Conservation (phyloP, 805 yeast species). For the Wickerhamiella parazyma region DNA sequence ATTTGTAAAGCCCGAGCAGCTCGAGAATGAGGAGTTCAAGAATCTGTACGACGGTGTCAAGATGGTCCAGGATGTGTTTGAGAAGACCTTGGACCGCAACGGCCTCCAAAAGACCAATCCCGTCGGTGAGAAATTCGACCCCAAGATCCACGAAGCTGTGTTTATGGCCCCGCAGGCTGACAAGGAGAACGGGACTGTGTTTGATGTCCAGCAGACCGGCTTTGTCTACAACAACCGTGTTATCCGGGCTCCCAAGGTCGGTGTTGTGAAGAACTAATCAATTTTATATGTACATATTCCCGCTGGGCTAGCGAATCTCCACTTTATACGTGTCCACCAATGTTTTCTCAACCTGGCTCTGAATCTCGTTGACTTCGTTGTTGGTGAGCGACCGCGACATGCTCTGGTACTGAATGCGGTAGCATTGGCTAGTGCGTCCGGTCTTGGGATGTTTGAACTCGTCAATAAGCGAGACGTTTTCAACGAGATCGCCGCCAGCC, state of each 20-base stretch:
- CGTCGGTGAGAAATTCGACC: slow-evolving; percentile 72
- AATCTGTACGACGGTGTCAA: slow-evolving; percentile 77
- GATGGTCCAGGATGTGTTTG: slow-evolving; percentile 79
- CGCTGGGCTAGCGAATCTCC: slow-evolving; percentile 33
- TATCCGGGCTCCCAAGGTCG: slow-evolving; percentile 90
- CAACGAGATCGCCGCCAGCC: slow-evolving; percentile 77
- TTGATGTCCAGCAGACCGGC: slow-evolving; percentile 86
- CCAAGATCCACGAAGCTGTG: slow-evolving; percentile 85
- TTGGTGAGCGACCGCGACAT: slow-evolving; percentile 89
- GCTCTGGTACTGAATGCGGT: slow-evolving; percentile 82
- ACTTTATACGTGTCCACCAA: slow-evolving; percentile 41
- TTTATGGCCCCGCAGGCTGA: slow-evolving; percentile 78
- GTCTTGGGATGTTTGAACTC: slow-evolving; percentile 78
- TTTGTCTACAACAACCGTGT: slow-evolving; percentile 77
- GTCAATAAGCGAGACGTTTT: slow-evolving; percentile 67
- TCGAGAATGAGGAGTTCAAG: slow-evolving; percentile 47
- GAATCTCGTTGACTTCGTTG: slow-evolving; percentile 66
- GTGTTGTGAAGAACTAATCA: slow-evolving; percentile 54
- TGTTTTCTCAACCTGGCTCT: slow-evolving; percentile 47
- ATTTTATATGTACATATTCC: slow-evolving; percentile 13
- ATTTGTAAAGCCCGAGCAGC: slow-evolving; percentile 32
- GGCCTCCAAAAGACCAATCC: slow-evolving; percentile 77
- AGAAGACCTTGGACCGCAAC: slow-evolving; percentile 65
- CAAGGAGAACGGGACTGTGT: slow-evolving; percentile 83
- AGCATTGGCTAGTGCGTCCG: slow-evolving; percentile 64